These are phyloP conservation scores for Clarireedia paspali DNA, from an alignment of 2,329 filamentous ascomycete species.

Conservation along the genomic window DNA sequence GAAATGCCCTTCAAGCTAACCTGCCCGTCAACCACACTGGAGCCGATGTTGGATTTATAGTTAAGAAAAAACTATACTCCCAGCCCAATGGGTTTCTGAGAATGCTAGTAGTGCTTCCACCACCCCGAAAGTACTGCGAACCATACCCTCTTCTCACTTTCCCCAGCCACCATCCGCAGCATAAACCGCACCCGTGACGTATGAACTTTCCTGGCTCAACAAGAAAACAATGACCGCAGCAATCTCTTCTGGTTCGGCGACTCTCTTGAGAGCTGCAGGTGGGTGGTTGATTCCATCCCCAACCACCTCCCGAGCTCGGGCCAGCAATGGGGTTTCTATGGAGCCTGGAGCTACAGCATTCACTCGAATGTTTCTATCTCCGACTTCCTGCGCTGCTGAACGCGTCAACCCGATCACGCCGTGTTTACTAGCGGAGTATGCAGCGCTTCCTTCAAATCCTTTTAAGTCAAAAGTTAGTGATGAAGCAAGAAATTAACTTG, in stretches of 20 bases:
- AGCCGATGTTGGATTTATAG: too few species aligned
- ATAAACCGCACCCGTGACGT: constrained; percentile 24
- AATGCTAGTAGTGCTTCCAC: too few species aligned
- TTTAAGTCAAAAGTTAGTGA: constrained; percentile 25
- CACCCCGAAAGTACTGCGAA: too few species aligned
- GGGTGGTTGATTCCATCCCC: constrained; percentile 31
- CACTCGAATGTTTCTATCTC: constrained; percentile 32
- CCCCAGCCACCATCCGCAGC: constrained; percentile 24
- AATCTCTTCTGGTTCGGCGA: constrained; percentile 41
- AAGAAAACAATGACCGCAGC: constrained; percentile 37
- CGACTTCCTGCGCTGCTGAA: constrained; percentile 20
- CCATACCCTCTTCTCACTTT: constrained; percentile 15
- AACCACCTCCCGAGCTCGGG: constrained; percentile 20
- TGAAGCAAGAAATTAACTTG: neutral
- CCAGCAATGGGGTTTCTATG: constrained; percentile 43
- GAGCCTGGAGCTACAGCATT: constrained; percentile 30
- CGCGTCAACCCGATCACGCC: constrained; percentile 34
- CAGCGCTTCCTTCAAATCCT: constrained; percentile 28
- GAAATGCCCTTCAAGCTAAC: too few species aligned
- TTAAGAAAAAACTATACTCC: too few species aligned
- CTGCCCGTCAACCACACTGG: too few species aligned
- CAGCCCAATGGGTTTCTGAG: too few species aligned
- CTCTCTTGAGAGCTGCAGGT: constrained; percentile 31
- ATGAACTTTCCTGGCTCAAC: constrained; percentile 30
- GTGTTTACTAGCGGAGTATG: constrained; percentile 29